These are phyloP conservation scores for Fusarium tuaranense DNA, from an alignment of 2,329 filamentous ascomycete species.

Conservation along the genomic window DNA sequence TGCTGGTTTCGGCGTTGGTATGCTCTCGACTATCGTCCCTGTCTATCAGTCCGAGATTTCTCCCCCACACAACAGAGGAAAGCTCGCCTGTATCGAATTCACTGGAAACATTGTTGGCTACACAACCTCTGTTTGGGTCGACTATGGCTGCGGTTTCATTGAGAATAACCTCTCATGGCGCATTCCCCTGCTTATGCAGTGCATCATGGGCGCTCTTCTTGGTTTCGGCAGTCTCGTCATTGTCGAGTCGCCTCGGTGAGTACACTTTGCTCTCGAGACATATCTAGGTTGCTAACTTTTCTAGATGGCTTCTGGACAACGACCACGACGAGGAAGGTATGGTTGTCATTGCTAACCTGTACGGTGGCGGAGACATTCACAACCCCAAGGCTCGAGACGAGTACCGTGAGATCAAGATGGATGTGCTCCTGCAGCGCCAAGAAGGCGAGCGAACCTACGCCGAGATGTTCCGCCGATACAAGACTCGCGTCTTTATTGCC, in stretches of 20 bases:
- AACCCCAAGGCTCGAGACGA: slow-evolving; percentile 93
- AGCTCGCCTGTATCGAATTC: slow-evolving; percentile 97
- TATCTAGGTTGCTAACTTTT: slow-evolving; percentile 42
- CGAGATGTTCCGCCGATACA: slow-evolving; percentile 96
- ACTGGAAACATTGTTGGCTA: slow-evolving; percentile 97
- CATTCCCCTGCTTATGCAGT: slow-evolving; percentile 90
- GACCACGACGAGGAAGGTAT: slow-evolving; percentile 99
- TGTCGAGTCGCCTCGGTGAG: slow-evolving; percentile 92
- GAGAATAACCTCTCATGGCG: slow-evolving; percentile 89
- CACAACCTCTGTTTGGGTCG: slow-evolving; percentile 96
- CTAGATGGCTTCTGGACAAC: slow-evolving; percentile 94
- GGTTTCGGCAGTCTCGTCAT: slow-evolving; percentile 90
- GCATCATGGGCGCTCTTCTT: slow-evolving; percentile 89
- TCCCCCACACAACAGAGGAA: slow-evolving; percentile 94
- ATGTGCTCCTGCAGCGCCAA: slow-evolving; percentile 90
- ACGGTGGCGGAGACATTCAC: slow-evolving; percentile 95
- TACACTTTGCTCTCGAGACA: slow-evolving; percentile 4
- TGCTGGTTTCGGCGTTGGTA: slow-evolving; percentile 87
- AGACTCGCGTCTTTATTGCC: slow-evolving; percentile 93
- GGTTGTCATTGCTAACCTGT: slow-evolving; percentile 96
- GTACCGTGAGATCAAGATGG: slow-evolving; percentile 99
- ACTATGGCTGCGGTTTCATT: slow-evolving; percentile 96
- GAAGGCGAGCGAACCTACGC: slow-evolving; percentile 92
- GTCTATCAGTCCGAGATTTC: slow-evolving; percentile 97
- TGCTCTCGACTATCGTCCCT: slow-evolving; percentile 90